Base-by-base conservation (phyloP, 2,329 filamentous ascomycete species). In the Fusarium palustre region DNA sequence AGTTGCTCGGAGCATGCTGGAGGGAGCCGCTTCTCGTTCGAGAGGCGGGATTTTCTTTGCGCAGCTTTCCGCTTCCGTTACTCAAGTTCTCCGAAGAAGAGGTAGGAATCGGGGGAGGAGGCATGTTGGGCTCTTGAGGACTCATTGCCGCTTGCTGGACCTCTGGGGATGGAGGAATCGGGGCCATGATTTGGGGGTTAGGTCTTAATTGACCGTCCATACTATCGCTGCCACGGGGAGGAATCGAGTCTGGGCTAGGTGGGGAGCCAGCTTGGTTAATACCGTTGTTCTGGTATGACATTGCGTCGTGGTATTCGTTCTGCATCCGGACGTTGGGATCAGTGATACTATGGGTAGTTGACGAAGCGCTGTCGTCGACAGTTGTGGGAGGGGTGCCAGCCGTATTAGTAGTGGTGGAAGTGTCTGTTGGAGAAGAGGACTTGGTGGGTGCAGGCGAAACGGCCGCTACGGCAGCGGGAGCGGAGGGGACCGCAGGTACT, bases 21-120 rank as follows among this genome's bases (percentile, higher is more conserved):
- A 76, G 65, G 28, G 79, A 81, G 50, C 63, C 76, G 66, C 78
- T 80, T 48, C 79, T 76, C 48, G 76, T 70, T 33, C 77, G 74
- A 49, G 63, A 36, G 15, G 74, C 75, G 25, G 59, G 66, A 10
- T 68, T 73, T 16, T 74, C 74, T 59, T 80, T 81, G 39, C 74
- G 78, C 49, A 81, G 64, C 67, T 77, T 80, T 34, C 65, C 54
- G 12, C 63, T 59, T 45, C 66, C 73, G 5, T 50, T 63, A n/a
- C 33, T 52, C 5, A 59, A 57, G 24, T 68, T 52, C 36, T 76
- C 75, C 31, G 47, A 68, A 31, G 65, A 33, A 46, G 57, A 63
- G 62, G 53, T 33, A 25, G 59, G 68, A 50, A 55, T 59, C 36
- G 56, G 52, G 39, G 62, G 65, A 55, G 47, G 67, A 10, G 67